Base-by-base conservation (phyloP, 106 monocot species). In the Phalaenopsis aphrodite region DNA sequence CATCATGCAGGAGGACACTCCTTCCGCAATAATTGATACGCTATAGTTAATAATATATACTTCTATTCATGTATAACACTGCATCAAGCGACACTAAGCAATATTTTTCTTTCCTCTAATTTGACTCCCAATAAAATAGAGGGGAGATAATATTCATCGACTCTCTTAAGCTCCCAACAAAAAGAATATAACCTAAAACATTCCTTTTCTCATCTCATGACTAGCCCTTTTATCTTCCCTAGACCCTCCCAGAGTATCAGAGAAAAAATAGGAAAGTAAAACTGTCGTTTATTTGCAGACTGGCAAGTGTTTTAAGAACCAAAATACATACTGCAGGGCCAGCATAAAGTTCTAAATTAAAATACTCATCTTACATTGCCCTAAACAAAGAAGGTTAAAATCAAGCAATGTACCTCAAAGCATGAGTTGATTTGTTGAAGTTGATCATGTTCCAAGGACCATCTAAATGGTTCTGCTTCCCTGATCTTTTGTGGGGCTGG, bases 381-480 rank as follows among this genome's bases (percentile, higher is more conserved):
- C 11, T 69, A 7, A 39, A 69, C 2, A 16, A 61, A 52, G 3
- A 65, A 8, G 8, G 4, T 23, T 24, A 41, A 74, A 43, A 42
- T 42, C 15, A 71, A 74, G 19, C 1, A 74, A n/a, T 74, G 43
- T 85, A 88, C 88, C 88, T 85, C 82, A 57, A 47, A 72, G 72
- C 55, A 24, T 55, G 41, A 37, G 77, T 68, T 55, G 78, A 48
- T 21, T 83, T 85, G 12, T 78, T 58, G 55, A 78, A 36, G 16
- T 37, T 71, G 37, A 55, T 47, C 36, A 15, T 42, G 1, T 10
- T 75, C 69, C 41, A 72, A 10, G 64, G 7, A 37, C 75, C 78
- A 78, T 78, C 84, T 37, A 57, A 48, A 14, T 55, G 21, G 71
- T 77, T 81, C 12, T 74, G 42, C 72, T 75, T 78, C 10, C 18